Evolutionary conservation across 2,329 filamentous ascomycete genomes (phyloP).

Genomic region (Triangularia setosa): DNA sequence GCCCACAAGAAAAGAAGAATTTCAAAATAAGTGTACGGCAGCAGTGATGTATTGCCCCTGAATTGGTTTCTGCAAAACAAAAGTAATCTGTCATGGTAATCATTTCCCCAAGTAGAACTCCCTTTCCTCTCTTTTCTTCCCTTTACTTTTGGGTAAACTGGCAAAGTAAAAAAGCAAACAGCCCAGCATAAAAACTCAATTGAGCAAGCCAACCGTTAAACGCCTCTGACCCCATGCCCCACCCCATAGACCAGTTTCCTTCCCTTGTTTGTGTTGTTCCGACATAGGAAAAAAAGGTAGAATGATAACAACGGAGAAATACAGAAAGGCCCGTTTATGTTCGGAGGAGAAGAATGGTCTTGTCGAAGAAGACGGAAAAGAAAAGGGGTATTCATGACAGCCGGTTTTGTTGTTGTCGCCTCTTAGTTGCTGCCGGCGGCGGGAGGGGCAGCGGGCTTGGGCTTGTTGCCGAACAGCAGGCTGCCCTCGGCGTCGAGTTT

Average conservation of each 20-base stretch:
- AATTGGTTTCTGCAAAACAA: background rate
- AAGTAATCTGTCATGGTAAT: conserved; percentile 7
- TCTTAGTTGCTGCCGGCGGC: background rate
- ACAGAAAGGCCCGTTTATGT: background rate
- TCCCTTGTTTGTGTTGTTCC: conserved; percentile 1
- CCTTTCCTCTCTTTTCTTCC: background rate
- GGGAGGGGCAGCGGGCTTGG: conserved; percentile 10
- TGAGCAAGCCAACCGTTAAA: background rate
- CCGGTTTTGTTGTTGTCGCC: background rate
- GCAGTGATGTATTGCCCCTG: background rate
- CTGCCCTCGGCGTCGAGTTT: conserved; percentile 49
- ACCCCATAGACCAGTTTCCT: background rate
- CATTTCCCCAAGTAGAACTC: conserved; percentile 18
- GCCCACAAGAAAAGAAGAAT: background rate
- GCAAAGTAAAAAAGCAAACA: background rate
- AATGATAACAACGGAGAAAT: background rate
- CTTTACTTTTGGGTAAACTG: background rate
- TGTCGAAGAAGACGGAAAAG: background rate
- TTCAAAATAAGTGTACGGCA: background rate
- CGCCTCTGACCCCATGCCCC: background rate
- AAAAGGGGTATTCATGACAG: background rate
- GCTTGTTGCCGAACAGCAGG: conserved; percentile 32
- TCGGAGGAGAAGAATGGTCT: background rate
- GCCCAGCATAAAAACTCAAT: no score
- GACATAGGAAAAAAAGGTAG: background rate